Evolutionary conservation across 768 basidiomycete species (phyloP).

Genomic region (Phaeotremella skinneri): DNA sequence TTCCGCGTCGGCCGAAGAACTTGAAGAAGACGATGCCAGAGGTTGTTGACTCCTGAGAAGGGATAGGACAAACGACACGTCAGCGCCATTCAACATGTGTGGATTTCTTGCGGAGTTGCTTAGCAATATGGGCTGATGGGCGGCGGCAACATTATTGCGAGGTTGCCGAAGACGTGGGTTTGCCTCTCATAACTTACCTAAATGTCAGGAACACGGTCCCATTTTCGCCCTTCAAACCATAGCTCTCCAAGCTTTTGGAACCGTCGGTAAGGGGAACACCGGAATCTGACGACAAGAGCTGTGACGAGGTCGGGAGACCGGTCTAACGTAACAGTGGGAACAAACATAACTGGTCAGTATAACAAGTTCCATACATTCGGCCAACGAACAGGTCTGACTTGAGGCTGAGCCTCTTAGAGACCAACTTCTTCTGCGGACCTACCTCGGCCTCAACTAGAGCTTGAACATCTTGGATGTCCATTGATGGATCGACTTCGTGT

Average conservation of each 20-base stretch:
- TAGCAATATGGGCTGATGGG: not conserved
- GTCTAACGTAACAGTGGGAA: slow-evolving; percentile 29
- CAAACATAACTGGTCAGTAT: slow-evolving; percentile 10
- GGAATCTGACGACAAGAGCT: slow-evolving; percentile 35
- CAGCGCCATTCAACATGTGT: not conserved
- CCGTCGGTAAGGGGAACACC: slow-evolving; percentile 34
- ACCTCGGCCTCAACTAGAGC: slow-evolving; percentile 95
- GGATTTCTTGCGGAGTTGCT: not conserved
- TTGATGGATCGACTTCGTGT: slow-evolving; percentile 81
- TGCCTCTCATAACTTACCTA: slow-evolving; percentile 25
- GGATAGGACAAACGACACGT: slow-evolving; percentile 1
- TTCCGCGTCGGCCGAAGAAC: slow-evolving; percentile 62
- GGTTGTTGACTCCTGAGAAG: slow-evolving; percentile 10
- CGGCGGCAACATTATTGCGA: not conserved
- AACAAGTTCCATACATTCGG: not conserved
- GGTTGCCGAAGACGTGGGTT: not conserved
- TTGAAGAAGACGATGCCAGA: slow-evolving; percentile 1
- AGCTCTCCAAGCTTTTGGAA: slow-evolving; percentile 33
- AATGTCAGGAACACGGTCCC: slow-evolving; percentile 41
- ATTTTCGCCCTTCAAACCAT: slow-evolving; percentile 41
- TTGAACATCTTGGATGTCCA: slow-evolving; percentile 90
- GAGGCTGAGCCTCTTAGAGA: not conserved
- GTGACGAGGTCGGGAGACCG: slow-evolving; percentile 23
- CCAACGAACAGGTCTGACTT: too few relatives aligned
- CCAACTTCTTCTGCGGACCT: too few relatives aligned